These are phyloP conservation scores for Nakazawaea ambrosiae DNA, from an alignment of 805 yeast genomes.

Conservation along the genomic window DNA sequence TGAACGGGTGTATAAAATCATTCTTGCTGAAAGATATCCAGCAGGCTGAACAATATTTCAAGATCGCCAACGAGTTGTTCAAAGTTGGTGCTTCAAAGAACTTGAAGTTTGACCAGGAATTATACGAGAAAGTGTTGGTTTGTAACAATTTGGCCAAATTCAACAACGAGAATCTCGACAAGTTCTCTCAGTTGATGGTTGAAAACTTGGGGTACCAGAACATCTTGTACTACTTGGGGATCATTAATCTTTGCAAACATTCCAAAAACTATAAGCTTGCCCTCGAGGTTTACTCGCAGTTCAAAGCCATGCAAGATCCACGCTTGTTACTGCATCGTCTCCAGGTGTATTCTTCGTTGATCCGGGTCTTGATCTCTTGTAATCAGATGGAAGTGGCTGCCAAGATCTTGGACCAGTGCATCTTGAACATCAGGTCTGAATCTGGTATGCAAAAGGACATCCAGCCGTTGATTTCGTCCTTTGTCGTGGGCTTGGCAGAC, in stretches of 20 bases:
- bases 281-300: conserved; percentile 28
- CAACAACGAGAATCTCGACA: conserved; percentile 14
- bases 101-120: conserved; percentile 27
- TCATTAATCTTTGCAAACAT: conserved; percentile 9
- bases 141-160: conserved; percentile 18
- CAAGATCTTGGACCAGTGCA: conserved; percentile 46
- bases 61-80: conserved; percentile 42
- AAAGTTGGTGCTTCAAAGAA: conserved; percentile 28
- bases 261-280: conserved; percentile 3
- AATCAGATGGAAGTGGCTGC: conserved; percentile 46
- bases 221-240: conserved; percentile 7
- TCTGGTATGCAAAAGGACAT: conserved; percentile 11
- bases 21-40: conserved; percentile 26
- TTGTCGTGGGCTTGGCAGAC: conserved; percentile 20
- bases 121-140: conserved; percentile 26
- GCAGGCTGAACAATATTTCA: conserved; percentile 40
- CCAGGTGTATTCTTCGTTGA: conserved; percentile 41
- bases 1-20: conserved; percentile 40
- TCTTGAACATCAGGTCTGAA: conserved; percentile 34
- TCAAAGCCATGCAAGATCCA: conserved; percentile 18
- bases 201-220: conserved; percentile 17
- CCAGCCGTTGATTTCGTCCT: conserved; percentile 19
- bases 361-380: conserved; percentile 45
- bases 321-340: conserved; percentile 27
- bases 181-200: conserved; percentile 23